phyloP scores from a whole-genome alignment of 495 filamentous ascomycete genomes.

The Hypoxylon perforatum region DNA sequence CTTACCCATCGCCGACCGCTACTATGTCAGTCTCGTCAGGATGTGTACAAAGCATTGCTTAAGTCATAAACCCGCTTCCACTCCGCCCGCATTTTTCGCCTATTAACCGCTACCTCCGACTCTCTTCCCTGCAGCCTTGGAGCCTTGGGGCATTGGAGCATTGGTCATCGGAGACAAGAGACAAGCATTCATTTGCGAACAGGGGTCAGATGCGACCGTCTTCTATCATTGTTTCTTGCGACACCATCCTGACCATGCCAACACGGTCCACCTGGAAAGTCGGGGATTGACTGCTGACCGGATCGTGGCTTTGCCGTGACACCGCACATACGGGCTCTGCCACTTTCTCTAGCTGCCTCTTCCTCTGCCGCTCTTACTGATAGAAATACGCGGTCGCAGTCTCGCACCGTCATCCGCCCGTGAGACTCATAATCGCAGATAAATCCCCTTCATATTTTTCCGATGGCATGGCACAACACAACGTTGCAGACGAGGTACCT shows the following conservation, averaged over 20 bases:
- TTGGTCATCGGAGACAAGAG: constrained; percentile 47
- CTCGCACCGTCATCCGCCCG: too few relatives aligned
- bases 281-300: constrained; percentile 43
- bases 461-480: constrained; percentile 8
- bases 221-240: constrained; percentile 18
- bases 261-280: constrained; percentile 35
- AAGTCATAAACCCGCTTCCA: constrained; percentile 41
- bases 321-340: constrained; percentile 22
- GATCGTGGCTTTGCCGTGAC: constrained; percentile 36
- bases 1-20: constrained; percentile 29
- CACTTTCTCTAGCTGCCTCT: background rate
- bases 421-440: background rate
- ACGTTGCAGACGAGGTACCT: too few relatives aligned
- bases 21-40: background rate
- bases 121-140: background rate
- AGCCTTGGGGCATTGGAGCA: background rate
- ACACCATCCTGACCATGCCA: background rate
- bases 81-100: constrained; percentile 7
- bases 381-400: background rate
- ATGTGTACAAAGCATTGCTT: constrained; percentile 25
- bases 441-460: constrained; percentile 23
- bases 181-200: constrained; percentile 32
- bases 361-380: background rate
- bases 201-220: constrained; percentile 23
- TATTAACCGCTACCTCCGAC: constrained; percentile 17